Conservation (phyloP, 2,329 filamentous ascomycete species). For the Fusarium musae region DNA sequence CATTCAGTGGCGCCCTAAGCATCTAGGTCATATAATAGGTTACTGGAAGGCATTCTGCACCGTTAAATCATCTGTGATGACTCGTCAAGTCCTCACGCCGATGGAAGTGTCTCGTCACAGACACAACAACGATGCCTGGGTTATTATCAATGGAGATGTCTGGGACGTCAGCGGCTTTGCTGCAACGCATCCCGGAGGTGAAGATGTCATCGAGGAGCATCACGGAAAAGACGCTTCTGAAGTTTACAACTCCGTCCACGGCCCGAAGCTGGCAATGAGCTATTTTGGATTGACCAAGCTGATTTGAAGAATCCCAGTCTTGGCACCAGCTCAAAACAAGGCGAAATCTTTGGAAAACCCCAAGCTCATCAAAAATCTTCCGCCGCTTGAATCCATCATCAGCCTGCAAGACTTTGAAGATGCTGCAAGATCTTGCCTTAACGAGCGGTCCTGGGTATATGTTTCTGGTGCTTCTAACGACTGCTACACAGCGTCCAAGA, state of each 20-base stretch:
- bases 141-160: not conserved
- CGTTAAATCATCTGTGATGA: fast-evolving
- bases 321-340: not conserved
- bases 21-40: too few relatives aligned
- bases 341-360: not conserved
- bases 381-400: not conserved
- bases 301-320: not conserved
- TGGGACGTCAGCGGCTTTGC: not conserved
- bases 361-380: not conserved
- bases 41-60: not conserved
- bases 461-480: not conserved
- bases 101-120: not conserved
- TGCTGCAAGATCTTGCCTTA: not conserved
- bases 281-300: not conserved
- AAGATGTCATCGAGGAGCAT: not conserved
- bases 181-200: not conserved
- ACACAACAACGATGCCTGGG: not conserved
- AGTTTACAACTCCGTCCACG: not conserved
- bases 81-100: not conserved
- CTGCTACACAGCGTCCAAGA: not conserved
- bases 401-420: not conserved
- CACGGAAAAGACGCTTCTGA: not conserved
- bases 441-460: not conserved
- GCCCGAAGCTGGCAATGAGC: not conserved
- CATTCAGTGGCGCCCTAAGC: too few relatives aligned